These are phyloP conservation scores for Castanea sativa DNA, from an alignment of 306 rosid genomes.

Conservation along the genomic window DNA sequence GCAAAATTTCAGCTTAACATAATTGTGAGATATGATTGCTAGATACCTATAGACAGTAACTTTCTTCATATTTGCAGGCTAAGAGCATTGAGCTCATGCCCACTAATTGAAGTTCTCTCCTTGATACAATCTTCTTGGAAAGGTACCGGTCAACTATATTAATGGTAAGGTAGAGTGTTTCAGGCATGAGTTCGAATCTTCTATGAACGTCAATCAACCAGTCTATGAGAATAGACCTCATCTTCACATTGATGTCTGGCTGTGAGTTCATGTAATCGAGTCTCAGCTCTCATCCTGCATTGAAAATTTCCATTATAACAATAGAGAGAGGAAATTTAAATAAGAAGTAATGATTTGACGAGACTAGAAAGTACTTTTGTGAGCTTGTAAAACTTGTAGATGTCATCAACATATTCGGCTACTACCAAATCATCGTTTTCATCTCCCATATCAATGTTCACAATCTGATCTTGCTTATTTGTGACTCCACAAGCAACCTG, in stretches of 20 bases:
- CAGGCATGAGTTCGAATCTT: conserved; percentile 47
- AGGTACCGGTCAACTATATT: conserved; percentile 57
- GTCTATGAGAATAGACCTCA: conserved; percentile 57
- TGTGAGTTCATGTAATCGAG: conserved; percentile 48
- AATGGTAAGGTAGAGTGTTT: conserved; percentile 55
- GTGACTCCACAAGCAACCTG: conserved; percentile 41
- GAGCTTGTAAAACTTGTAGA: conserved; percentile 48
- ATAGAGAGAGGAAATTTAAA: neutral
- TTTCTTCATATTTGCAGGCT: conserved; percentile 65
- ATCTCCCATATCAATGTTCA: conserved; percentile 41
- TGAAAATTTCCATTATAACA: neutral
- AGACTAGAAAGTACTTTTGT: conserved; percentile 20
- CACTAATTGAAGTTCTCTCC: conserved; percentile 45
- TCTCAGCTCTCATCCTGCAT: conserved; percentile 29
- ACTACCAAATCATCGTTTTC: conserved; percentile 40
- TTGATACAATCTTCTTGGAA: conserved; percentile 37
- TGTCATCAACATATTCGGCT: conserved; percentile 55
- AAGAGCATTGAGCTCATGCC: conserved; percentile 60
- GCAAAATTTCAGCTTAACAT: neutral
- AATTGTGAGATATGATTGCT: neutral
- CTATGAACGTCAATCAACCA: conserved; percentile 59
- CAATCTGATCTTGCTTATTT: conserved; percentile 17
- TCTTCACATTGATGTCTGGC: conserved; percentile 42
- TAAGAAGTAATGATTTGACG: neutral
- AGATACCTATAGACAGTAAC: conserved; percentile 45